Evolutionary conservation across 2,329 filamentous ascomycete species (phyloP), one percentile per base, ranked within the genome.

Genomic region (Ilyonectria sp.): DNA sequence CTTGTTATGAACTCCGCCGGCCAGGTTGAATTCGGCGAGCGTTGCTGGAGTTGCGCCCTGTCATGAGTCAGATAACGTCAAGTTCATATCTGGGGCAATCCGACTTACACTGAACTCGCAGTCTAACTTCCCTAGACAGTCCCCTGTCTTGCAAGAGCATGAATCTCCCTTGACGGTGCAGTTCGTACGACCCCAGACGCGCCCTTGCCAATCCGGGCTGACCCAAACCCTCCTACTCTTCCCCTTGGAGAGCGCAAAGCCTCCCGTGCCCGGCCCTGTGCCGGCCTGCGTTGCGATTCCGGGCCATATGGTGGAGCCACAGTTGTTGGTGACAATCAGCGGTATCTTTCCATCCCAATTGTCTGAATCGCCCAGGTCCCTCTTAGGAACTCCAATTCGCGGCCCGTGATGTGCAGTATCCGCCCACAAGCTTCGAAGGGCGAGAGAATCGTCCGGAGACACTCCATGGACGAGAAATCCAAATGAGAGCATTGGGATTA

Each of bases 111-210:
- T 89, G 72, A 88, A 89, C 74, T 87, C 83, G 82, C 92, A 97
- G 75, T 92, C 84, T 66, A 95, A 75, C 66, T 88, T 86, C 6
- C 91, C 90, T 65, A 90, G 89, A 78, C 94, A 96, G 79, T 96
- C 93, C 8, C 93, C 93, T 2, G 93, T 94, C 57, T 84, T 79
- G 80, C 94, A 96, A 23, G 92, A 90, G 58, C 86, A 89, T 1
- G 91, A 92, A 54, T 90, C 86, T 17, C 84, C 84, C 72, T 91
- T 89, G 79, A 94, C 94, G 44, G 88, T 93, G 82, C 94, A 97
- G 77, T 96, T 96, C 19, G 93, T 95, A 60, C 94, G 86, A 13
- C 91, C 94, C 94, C 93, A 96, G 31, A 96, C 85, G 60, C 94
- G 89, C 10, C 94, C 94, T 77, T 93, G 91, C 94, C 93, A 97